A percentile compares a stretch with the other conserved stretches of the same genome.
These are phyloP conservation scores for Carpinus fangiana DNA, from an alignment of 306 rosid genomes.

Conservation along the genomic window DNA sequence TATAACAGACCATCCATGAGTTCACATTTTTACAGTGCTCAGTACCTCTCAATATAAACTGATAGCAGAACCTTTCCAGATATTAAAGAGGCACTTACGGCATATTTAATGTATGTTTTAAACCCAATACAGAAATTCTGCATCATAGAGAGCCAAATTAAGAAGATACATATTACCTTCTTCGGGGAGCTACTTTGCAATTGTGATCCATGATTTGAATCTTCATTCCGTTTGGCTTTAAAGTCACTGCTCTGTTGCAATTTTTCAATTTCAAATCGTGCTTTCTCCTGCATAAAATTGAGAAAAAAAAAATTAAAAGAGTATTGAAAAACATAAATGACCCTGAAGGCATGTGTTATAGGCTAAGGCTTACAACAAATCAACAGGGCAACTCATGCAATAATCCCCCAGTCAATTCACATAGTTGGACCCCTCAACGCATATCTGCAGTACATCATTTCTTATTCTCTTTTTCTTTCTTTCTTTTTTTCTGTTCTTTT, in stretches of 20 bases:
- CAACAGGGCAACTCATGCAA: conserved; percentile 3
- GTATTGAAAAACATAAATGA: conserved; percentile 3
- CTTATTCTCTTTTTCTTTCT: neutral
- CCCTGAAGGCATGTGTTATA: conserved; percentile 1
- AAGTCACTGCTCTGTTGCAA: conserved; percentile 36
- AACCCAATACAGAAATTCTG: neutral
- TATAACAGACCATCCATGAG: neutral
- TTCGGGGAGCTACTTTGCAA: conserved; percentile 36
- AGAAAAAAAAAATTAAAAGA: neutral
- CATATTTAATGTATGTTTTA: neutral
- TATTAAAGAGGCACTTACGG: neutral
- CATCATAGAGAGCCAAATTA: neutral
- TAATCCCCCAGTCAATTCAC: neutral
- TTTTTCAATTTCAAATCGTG: conserved; percentile 40
- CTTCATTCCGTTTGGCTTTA: conserved; percentile 46
- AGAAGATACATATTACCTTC: conserved; percentile 46
- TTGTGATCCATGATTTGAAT: conserved; percentile 32
- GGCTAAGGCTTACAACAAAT: conserved; percentile 1
- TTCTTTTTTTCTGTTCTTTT: no score
- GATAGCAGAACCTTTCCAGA: neutral
- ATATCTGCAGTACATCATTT: neutral
- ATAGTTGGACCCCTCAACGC: neutral
- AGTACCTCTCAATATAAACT: neutral
- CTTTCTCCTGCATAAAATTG: conserved; percentile 45
- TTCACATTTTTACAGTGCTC: neutral